Evolutionary conservation across 1,284 basidiomycete genomes (phyloP).

Genomic region (Ceratobasidium sp.): DNA sequence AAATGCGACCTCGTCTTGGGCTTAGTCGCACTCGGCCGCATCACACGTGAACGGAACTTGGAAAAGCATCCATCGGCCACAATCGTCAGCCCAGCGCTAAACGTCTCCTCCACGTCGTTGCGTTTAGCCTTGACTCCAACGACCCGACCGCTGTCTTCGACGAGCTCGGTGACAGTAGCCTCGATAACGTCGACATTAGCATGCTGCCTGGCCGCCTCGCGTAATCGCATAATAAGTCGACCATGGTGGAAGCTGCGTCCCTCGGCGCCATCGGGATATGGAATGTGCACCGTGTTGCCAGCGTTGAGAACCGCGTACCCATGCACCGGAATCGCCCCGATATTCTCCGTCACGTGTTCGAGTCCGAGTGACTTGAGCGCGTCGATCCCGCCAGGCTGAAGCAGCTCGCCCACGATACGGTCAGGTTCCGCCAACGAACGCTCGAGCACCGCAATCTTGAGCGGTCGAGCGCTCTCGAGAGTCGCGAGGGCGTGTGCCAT

Average conservation of each 20-base stretch:
- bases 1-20: constrained; percentile 74
- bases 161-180: constrained; percentile 79
- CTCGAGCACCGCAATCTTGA: constrained; percentile 84
- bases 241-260: constrained; percentile 95
- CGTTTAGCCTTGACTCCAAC: constrained; percentile 68
- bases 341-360: constrained; percentile 75
- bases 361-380: constrained; percentile 82
- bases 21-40: constrained; percentile 54
- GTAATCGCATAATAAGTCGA: constrained; percentile 83
- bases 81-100: constrained; percentile 81
- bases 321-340: constrained; percentile 84
- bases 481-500: constrained; percentile 75
- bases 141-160: constrained; percentile 62
- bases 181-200: constrained; percentile 77
- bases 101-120: constrained; percentile 52
- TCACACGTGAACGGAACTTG: constrained; percentile 70
- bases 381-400: constrained; percentile 91
- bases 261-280: constrained; percentile 77
- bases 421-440: constrained; percentile 91
- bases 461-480: constrained; percentile 51
- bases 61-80: constrained; percentile 96
- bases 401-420: constrained; percentile 95
- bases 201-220: constrained; percentile 68
- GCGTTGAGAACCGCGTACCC: constrained; percentile 88
- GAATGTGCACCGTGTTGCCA: constrained; percentile 77